Base-by-base conservation (phyloP, 2,329 filamentous ascomycete genomes). In the Trichoderma polysporum region DNA sequence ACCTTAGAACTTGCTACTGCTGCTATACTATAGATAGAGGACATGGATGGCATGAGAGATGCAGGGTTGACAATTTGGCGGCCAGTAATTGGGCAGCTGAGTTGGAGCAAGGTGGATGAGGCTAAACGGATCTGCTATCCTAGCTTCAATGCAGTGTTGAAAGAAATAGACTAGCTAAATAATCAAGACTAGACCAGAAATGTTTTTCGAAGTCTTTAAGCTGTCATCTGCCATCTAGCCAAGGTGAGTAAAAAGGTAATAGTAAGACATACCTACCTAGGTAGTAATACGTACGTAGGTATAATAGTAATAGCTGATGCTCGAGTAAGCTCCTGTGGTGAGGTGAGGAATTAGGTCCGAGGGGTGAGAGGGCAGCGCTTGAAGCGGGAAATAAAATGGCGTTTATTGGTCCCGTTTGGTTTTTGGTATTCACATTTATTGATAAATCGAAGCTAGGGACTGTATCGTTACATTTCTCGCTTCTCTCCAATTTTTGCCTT, bases 91-190 rank as follows among this genome's bases (percentile, higher is more conserved):
- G 49, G 60, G 47, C 49, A 31, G 60, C 27, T 31, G 49, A 4
- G 17, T 39, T 9, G 47, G 37, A 39, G 37, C 29, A 33, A 22
- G 60, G 59, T 41, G 59, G 59, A 39, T 63, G 47, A 63, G 49
- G 35, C 60, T 54, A 63, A 63, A 63, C 33, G 60, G 60, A 63
- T 63, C 60, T 63, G 60, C 60, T 59, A 19, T 15, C 33, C 25
- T 15, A 22, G 45, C 31, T 19, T 61, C 19, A 25, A 61, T 50
- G 58, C 45, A 15, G 19, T 15, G 29, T 19, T 57, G 25, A 27
- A 25, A 41, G 41, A 60, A 41, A n/a, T n/a, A n/a, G n/a, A n/a
- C n/a, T n/a, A n/a, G n/a, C n/a, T n/a, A n/a, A n/a, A n/a, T n/a
- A n/a, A 39, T 25, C 33, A 27, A 29, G 6, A 49, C 25, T 41